A percentile compares a stretch with the other conserved stretches of the same genome.
These are phyloP conservation scores for Aspergillus hancockii DNA, from an alignment of 495 filamentous ascomycete genomes.

Conservation along the genomic window DNA sequence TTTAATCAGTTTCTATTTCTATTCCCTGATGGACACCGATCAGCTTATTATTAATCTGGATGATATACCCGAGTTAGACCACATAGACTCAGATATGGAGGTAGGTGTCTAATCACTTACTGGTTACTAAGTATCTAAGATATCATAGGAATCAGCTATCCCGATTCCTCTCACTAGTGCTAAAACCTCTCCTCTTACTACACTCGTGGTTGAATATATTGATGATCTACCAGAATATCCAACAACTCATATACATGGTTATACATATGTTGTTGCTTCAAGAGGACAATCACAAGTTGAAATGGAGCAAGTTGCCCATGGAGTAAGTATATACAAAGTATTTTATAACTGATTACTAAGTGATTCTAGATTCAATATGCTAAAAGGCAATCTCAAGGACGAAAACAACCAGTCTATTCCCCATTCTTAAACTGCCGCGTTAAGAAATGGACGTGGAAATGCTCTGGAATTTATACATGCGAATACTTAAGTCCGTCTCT, in stretches of 20 bases:
- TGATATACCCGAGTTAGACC: too few species aligned
- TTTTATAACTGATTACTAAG: too few species aligned
- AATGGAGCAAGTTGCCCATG: slow-evolving; percentile 3
- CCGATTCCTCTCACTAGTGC: not conserved
- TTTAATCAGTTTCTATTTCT: too few species aligned
- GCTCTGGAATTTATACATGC: slow-evolving; percentile 9
- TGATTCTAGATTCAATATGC: slow-evolving; percentile 15
- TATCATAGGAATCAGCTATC: not conserved
- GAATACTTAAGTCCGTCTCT: slow-evolving; percentile 8
- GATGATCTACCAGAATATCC: slow-evolving; percentile 16
- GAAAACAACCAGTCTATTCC: slow-evolving; percentile 1
- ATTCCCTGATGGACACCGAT: too few species aligned
- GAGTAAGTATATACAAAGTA: slow-evolving; percentile 12
- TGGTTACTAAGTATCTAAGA: slow-evolving; percentile 7
- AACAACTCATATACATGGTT: slow-evolving; percentile 7
- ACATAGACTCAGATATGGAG: too few species aligned
- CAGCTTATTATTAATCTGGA: too few species aligned
- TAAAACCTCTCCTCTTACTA: not conserved
- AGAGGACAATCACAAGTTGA: not conserved
- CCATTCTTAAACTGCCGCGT: slow-evolving; percentile 2
- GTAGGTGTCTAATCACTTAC: not conserved
- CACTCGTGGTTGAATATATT: slow-evolving; percentile 8
- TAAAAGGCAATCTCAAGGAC: not conserved
- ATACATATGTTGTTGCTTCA: slow-evolving; percentile 15
- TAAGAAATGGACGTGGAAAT: slow-evolving; percentile 13